phyloP scores from a whole-genome alignment of 75 land plant genomes.

The Larix kaempferi region DNA sequence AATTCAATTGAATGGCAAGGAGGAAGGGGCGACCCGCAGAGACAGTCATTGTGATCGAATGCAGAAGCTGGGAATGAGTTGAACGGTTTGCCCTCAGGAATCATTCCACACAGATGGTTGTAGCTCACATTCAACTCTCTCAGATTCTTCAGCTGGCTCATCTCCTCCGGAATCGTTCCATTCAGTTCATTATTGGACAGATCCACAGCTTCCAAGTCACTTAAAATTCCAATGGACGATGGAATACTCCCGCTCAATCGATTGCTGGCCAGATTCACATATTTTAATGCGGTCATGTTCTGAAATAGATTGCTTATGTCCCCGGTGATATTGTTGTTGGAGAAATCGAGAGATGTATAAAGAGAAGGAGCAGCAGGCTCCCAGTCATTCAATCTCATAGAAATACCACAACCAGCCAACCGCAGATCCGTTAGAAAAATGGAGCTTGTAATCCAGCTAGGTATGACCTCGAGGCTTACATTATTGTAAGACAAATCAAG shows the following conservation, averaged over 20 bases:
- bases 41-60: conserved; percentile 27
- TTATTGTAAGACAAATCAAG: conserved; percentile 39
- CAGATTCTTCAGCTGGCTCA: conserved; percentile 17
- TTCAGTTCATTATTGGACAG: conserved; percentile 36
- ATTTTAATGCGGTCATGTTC: conserved; percentile 20
- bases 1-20: conserved; percentile 8
- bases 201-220: conserved; percentile 31
- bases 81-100: conserved; percentile 29
- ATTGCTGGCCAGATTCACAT: conserved; percentile 24
- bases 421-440: conserved; percentile 24
- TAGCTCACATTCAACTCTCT: conserved; percentile 31
- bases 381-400: conserved; percentile 28
- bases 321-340: conserved; percentile 34
- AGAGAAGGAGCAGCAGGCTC: conserved; percentile 26
- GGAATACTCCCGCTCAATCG: conserved; percentile 14
- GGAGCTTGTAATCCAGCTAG: conserved; percentile 31
- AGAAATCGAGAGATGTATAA: conserved; percentile 39
- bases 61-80: conserved; percentile 12
- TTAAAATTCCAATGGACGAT: neutral
- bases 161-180: conserved; percentile 31
- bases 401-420: conserved; percentile 37
- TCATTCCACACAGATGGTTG: conserved; percentile 41
- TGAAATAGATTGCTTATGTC: conserved; percentile 28
- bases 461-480: conserved; percentile 26
- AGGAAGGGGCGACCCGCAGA: conserved; percentile 45